Base-by-base conservation (phyloP, 495 filamentous ascomycete species). In the Penicillium egyptiacum region DNA sequence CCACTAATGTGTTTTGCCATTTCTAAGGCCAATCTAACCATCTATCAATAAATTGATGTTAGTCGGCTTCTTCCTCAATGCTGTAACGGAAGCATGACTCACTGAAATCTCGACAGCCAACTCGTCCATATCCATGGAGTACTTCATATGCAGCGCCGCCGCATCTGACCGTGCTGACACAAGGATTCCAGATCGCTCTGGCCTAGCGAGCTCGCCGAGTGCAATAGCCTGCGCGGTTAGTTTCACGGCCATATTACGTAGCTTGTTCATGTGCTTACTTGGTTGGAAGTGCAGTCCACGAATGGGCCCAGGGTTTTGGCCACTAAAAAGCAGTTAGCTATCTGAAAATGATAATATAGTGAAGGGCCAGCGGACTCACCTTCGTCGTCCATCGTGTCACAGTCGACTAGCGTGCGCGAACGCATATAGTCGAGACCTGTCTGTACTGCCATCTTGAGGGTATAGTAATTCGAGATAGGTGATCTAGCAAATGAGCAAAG, bases 211-310 rank as follows among this genome's bases (percentile, higher is more conserved):
- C 58, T 88, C 86, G 31, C 71, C 66, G 59, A 78, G 80, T 42
- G 80, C 79, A 61, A 87, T 87, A 35, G 84, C 85, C 83, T 51
- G 37, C 1, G 3, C 22, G 5, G 16, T 42, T 25, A 23, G 14
- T 7, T 17, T 31, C 37, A 39, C 28, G 35, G 19, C 12, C n/a
- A 16, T 2, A 31, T 14, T 8, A 28, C 5, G 26, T n/a, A 17
- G 26, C 1, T 41, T 30, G 14, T 28, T 6, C 14, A 31, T 19
- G 2, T 1, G 17, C 63, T 47, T 66, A 84, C 83, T 69, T 86
- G 84, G 55, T 87, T 87, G 3, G 84, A 86, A n/a, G 85, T 88
- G 61, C 81, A 86, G 57, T 88, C 83, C 19, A 77, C 73, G 59
- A 87, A 88, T 0, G 82, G 83, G 12, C 83, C 85, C 0, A 84